These are phyloP conservation scores for Cladochytrium replicatum DNA, from an alignment of 192 early-diverging fungal genomes.

Conservation along the genomic window DNA sequence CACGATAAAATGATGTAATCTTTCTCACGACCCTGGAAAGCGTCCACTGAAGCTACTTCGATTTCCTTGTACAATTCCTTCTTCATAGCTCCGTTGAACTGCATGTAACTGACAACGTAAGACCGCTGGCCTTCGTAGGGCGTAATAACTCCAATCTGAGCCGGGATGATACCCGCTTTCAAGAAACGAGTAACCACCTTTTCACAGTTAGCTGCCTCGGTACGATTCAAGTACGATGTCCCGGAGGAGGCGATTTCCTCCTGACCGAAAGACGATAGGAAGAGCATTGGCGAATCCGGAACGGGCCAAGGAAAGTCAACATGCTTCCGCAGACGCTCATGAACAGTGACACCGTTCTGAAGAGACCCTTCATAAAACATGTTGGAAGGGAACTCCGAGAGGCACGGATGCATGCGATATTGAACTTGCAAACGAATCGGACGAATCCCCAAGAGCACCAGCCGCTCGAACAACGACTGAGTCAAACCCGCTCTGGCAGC, in stretches of 20 bases:
- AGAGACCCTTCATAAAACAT: slow-evolving; percentile 9
- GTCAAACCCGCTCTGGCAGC: slow-evolving; percentile 4
- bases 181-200: not conserved
- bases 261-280: not conserved
- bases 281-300: slow-evolving; percentile 2
- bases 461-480: slow-evolving; percentile 4
- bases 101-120: slow-evolving; percentile 63
- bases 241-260: slow-evolving; percentile 46
- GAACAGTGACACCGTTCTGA: not conserved
- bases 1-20: slow-evolving; percentile 5
- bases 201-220: slow-evolving; percentile 1
- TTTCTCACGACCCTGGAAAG: slow-evolving; percentile 10
- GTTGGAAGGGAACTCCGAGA: slow-evolving; percentile 2
- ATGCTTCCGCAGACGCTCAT: slow-evolving; percentile 50
- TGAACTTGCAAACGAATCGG: slow-evolving; percentile 3
- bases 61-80: not conserved
- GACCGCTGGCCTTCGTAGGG: slow-evolving; percentile 8
- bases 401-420: slow-evolving; percentile 3
- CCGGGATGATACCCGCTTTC: not conserved
- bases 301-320: slow-evolving; percentile 86
- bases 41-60: slow-evolving; percentile 7
- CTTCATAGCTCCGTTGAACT: slow-evolving; percentile 57
- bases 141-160: slow-evolving; percentile 2
- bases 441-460: slow-evolving; percentile 3
- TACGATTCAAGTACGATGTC: slow-evolving; percentile 65